Conservation (phyloP, 2,329 filamentous ascomycete species). For the Aquanectria penicillioides region DNA sequence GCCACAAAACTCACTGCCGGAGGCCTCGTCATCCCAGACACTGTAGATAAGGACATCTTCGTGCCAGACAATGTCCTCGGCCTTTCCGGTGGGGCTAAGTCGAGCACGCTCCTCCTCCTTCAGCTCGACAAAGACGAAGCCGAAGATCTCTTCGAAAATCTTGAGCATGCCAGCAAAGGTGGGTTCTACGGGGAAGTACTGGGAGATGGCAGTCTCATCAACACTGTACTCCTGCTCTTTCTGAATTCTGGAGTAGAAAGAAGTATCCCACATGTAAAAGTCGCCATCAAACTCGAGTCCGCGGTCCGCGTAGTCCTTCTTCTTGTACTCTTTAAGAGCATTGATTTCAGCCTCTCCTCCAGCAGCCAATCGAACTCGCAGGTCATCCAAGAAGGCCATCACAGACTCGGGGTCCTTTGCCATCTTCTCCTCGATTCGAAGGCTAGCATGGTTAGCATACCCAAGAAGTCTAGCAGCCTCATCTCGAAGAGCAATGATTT, state of each 20-base stretch:
- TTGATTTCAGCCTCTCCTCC: slow-evolving; percentile 77
- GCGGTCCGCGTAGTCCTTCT: slow-evolving; percentile 70
- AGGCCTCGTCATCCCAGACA: slow-evolving; percentile 81
- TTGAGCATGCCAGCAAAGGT: slow-evolving; percentile 82
- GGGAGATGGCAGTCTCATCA: slow-evolving; percentile 81
- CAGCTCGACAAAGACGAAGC: slow-evolving; percentile 80
- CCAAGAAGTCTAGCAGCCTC: slow-evolving; percentile 81
- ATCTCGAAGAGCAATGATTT: slow-evolving; percentile 78
- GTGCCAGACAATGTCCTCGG: slow-evolving; percentile 81
- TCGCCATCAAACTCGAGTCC: slow-evolving; percentile 70
- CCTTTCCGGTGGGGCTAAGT: slow-evolving; percentile 73
- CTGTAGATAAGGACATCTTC: slow-evolving; percentile 84
- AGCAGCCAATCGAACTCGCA: slow-evolving; percentile 72
- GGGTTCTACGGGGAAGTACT: slow-evolving; percentile 82
- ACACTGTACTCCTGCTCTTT: slow-evolving; percentile 83
- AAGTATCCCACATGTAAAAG: slow-evolving; percentile 86
- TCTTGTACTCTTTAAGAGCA: slow-evolving; percentile 79
- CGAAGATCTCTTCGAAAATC: slow-evolving; percentile 86
- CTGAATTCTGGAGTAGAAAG: slow-evolving; percentile 83
- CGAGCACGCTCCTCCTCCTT: slow-evolving; percentile 71
- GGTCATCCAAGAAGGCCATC: slow-evolving; percentile 76
- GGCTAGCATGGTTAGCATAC: slow-evolving; percentile 80
- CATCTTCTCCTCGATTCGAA: slow-evolving; percentile 86
- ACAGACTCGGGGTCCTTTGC: slow-evolving; percentile 80
- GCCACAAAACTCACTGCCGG: slow-evolving; percentile 78